Evolutionary conservation across 495 filamentous ascomycete genomes (phyloP).

Genomic region (Cairneyella variabilis): DNA sequence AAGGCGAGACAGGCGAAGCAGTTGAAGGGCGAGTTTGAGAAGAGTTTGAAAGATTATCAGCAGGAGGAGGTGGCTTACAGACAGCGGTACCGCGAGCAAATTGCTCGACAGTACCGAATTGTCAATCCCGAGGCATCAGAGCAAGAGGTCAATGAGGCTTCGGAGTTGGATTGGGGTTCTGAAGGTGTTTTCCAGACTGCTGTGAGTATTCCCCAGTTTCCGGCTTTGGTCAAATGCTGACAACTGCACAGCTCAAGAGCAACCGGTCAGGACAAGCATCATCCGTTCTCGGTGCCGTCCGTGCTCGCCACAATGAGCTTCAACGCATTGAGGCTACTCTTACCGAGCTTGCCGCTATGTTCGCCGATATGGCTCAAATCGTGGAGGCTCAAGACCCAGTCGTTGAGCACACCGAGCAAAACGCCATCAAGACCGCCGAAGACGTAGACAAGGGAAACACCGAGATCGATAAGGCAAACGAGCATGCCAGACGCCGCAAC

Average conservation of each 20-base stretch:
- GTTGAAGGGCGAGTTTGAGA: conserved; percentile 62
- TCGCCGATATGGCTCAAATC: conserved; percentile 62
- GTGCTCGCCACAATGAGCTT: conserved; percentile 73
- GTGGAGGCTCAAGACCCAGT: conserved; percentile 59
- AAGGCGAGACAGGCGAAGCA: conserved; percentile 61
- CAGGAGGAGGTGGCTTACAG: conserved; percentile 63
- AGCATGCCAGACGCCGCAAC: conserved; percentile 50
- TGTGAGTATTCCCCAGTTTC: conserved; percentile 34
- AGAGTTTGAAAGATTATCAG: conserved; percentile 58
- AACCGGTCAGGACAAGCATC: conserved; percentile 64
- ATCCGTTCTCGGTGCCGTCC: conserved; percentile 64
- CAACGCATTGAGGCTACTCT: conserved; percentile 67
- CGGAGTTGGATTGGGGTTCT: conserved; percentile 65
- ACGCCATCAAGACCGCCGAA: conserved; percentile 50
- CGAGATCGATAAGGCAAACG: conserved; percentile 58
- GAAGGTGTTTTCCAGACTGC: conserved; percentile 76
- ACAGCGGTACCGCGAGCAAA: conserved; percentile 63
- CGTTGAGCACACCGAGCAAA: conserved; percentile 49
- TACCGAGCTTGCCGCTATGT: conserved; percentile 59
- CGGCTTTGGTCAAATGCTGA: conserved; percentile 1
- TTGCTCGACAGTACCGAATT: conserved; percentile 69
- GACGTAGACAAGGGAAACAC: conserved; percentile 57
- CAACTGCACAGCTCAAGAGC: conserved; percentile 52
- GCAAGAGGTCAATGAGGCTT: conserved; percentile 56
- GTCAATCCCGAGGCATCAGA: conserved; percentile 71